Evolutionary conservation across 2,329 filamentous ascomycete genomes (phyloP).

Genomic region (Periconia macrospinosa): DNA sequence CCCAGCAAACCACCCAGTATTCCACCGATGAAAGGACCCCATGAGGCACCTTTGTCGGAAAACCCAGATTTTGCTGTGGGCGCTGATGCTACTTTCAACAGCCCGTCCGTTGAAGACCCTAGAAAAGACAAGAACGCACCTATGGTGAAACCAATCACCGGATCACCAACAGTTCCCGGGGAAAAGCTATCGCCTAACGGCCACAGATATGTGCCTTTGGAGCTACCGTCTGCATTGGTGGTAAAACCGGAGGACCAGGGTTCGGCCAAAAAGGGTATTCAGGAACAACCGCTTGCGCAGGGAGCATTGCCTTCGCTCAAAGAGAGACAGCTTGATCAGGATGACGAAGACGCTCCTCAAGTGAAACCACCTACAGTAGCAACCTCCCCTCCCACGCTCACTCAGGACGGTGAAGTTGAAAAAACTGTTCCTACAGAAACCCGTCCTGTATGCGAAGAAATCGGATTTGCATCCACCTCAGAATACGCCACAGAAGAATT

Average conservation of each 20-base stretch:
- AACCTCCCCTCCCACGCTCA: neutral
- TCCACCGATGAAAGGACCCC: neutral
- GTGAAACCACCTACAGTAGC: neutral
- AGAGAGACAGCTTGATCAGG: constrained; percentile 22
- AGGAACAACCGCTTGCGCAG: constrained; percentile 11
- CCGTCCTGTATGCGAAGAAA: constrained; percentile 41
- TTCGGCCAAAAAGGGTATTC: constrained; percentile 14
- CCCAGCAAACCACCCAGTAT: constrained; percentile 1
- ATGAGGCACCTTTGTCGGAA: neutral
- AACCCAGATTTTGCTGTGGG: neutral
- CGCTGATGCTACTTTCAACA: neutral
- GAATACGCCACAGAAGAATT: constrained; percentile 49
- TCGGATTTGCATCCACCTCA: constrained; percentile 58
- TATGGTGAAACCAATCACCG: neutral
- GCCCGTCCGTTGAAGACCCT: neutral
- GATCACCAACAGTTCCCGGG: constrained; percentile 12
- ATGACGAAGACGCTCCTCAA: constrained; percentile 17
- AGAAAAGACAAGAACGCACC: constrained; percentile 10
- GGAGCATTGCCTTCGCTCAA: constrained; percentile 7
- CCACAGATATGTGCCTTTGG: constrained; percentile 36
- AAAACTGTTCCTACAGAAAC: constrained; percentile 13
- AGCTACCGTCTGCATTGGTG: constrained; percentile 31
- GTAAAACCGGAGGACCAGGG: constrained; percentile 22
- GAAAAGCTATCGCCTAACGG: constrained; percentile 28
- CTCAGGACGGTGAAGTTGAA: constrained; percentile 6